phyloP scores from a whole-genome alignment of 2,329 filamentous ascomycete genomes.

The Penicillium concentricum region DNA sequence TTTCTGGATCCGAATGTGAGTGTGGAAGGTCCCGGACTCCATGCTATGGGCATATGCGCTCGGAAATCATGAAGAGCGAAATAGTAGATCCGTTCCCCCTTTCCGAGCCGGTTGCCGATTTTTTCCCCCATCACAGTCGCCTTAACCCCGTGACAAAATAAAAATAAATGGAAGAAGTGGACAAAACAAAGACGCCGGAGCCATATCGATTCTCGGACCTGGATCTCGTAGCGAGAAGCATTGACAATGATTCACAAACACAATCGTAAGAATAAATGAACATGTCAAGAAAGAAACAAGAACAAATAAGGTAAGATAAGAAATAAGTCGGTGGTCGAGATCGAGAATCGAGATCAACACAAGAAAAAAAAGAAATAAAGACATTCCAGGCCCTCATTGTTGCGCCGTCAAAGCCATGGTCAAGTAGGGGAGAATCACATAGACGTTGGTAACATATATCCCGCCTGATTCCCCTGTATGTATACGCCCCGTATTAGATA shows the following conservation, averaged over 20 bases:
- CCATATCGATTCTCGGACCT: conserved; percentile 8
- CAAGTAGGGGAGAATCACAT: conserved; percentile 24
- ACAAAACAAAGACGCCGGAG: conserved; percentile 7
- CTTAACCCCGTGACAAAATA: background rate
- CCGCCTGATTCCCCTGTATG: conserved; percentile 35
- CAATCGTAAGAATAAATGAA: conserved; percentile 19
- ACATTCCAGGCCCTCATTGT: conserved; percentile 26
- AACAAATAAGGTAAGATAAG: conserved; percentile 14
- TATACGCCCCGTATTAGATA: conserved; percentile 39
- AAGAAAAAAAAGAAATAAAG: conserved; percentile 15
- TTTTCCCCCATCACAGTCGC: background rate
- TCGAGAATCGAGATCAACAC: conserved; percentile 6
- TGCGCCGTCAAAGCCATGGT: conserved; percentile 35
- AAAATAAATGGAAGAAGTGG: conserved; percentile 1
- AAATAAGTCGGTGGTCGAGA: conserved; percentile 10
- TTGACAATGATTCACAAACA: conserved; percentile 14
- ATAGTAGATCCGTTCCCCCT: background rate
- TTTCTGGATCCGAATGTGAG: background rate
- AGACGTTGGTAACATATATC: conserved; percentile 33
- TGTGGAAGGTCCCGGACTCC: background rate
- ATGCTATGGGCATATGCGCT: background rate
- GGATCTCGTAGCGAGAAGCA: conserved; percentile 8
- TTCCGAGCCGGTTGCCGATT: background rate
- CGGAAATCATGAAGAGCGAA: background rate
- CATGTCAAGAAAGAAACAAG: conserved; percentile 15